A percentile compares a stretch with the other conserved stretches of the same genome.
These are phyloP conservation scores for Parathielavia hyrcaniae DNA, from an alignment of 495 filamentous ascomycete genomes.

Conservation along the genomic window DNA sequence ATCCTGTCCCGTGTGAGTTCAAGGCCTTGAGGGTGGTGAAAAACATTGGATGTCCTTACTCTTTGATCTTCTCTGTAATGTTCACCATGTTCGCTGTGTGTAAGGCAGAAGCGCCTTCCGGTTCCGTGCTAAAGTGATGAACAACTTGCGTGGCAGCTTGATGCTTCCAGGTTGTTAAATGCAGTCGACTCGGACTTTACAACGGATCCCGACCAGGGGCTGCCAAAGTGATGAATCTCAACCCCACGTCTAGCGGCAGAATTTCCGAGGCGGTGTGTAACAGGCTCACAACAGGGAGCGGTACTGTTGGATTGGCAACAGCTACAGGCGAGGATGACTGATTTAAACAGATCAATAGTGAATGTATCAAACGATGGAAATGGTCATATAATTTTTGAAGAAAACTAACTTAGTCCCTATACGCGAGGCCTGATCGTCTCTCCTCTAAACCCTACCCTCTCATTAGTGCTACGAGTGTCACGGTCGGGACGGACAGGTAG, in stretches of 20 bases:
- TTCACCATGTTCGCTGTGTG: constrained; percentile 80
- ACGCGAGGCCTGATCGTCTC: too few species aligned
- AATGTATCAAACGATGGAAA: too few species aligned
- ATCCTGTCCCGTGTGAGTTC: constrained; percentile 57
- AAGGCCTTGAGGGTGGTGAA: not conserved
- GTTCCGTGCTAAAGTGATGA: too few species aligned
- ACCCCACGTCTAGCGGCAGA: constrained; percentile 36
- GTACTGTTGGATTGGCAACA: too few species aligned
- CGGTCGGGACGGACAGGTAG: too few species aligned
- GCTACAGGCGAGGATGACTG: too few species aligned
- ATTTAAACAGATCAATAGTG: too few species aligned
- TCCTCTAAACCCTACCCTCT: too few species aligned
- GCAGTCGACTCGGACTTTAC: not conserved
- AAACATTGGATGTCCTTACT: constrained; percentile 55
- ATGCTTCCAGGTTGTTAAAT: not conserved
- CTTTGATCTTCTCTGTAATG: constrained; percentile 99
- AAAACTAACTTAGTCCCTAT: too few species aligned
- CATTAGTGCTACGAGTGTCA: too few species aligned
- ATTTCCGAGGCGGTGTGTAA: constrained; percentile 15
- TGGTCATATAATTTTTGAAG: too few species aligned
- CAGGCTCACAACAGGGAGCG: too few species aligned
- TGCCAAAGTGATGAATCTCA: not conserved
- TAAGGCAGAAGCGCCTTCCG: constrained; percentile 7
- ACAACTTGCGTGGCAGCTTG: not conserved
- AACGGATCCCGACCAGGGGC: constrained; percentile 11